A percentile compares a stretch with the other conserved stretches of the same genome.
phyloP scores from a whole-genome alignment of 768 basidiomycete genomes.

The Tephrocybe sp. region DNA sequence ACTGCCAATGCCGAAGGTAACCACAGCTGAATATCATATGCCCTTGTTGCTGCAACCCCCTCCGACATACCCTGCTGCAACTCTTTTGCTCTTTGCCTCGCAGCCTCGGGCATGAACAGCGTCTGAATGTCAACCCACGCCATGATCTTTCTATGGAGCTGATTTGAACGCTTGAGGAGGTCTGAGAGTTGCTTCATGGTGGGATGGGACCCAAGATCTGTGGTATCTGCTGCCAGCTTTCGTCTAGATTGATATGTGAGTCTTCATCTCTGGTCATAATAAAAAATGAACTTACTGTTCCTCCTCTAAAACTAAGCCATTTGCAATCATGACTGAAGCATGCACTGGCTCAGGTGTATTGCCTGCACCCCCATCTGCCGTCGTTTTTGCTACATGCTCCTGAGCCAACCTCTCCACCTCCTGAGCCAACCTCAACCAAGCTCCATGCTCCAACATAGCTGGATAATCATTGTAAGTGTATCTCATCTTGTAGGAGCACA shows the following conservation, averaged over 20 bases:
- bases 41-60: neutral
- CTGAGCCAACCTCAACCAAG: neutral
- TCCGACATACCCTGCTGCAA: neutral
- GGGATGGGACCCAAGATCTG: neutral
- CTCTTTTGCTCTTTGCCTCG: neutral
- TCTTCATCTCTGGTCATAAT: neutral
- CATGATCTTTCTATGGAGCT: neutral
- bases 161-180: neutral
- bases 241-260: neutral
- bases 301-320: neutral
- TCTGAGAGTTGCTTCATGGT: constrained; percentile 1
- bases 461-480: neutral
- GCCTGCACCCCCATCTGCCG: neutral
- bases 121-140: neutral
- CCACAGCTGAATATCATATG: neutral
- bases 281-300: neutral
- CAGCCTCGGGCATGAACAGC: neutral
- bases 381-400: neutral
- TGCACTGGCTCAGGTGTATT: neutral
- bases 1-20: neutral
- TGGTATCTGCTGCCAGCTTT: neutral
- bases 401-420: neutral
- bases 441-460: neutral
- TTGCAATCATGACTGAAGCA: constrained; percentile 3
- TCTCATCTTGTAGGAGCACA: neutral